phyloP scores from a whole-genome alignment of 352 stramenopile genomes.

The Phytophthora capsici region DNA sequence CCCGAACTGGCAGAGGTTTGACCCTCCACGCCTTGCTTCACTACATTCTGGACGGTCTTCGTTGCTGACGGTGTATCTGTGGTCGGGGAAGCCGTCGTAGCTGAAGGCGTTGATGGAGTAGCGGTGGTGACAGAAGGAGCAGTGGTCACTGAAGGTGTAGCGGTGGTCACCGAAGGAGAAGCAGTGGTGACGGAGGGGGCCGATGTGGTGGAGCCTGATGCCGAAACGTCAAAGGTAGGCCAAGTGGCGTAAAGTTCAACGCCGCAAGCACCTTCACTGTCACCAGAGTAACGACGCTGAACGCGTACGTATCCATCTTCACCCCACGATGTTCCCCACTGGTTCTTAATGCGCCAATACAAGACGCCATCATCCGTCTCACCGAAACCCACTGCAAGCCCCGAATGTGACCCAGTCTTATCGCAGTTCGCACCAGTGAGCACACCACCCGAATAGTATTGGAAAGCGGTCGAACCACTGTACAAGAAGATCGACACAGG shows the following conservation, averaged over 20 bases:
- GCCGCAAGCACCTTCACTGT: conserved; percentile 61
- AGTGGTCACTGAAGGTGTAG: conserved; percentile 11
- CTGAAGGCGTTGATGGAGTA: not conserved
- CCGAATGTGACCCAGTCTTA: conserved; percentile 63
- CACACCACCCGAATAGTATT: conserved; percentile 69
- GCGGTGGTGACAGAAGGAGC: conserved; percentile 16
- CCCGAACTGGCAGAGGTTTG: conserved; percentile 12
- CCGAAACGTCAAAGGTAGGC: conserved; percentile 49
- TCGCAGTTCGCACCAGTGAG: conserved; percentile 64
- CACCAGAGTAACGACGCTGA: conserved; percentile 51
- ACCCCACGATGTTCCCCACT: conserved; percentile 74
- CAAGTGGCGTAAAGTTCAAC: conserved; percentile 65
- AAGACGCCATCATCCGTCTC: conserved; percentile 48
- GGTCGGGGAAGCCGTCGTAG: not conserved
- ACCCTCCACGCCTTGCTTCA: conserved; percentile 3
- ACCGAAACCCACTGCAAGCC: conserved; percentile 67
- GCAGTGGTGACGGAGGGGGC: conserved; percentile 16
- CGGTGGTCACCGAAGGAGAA: conserved; percentile 11
- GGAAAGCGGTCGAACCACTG: conserved; percentile 64
- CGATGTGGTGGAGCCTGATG: conserved; percentile 8
- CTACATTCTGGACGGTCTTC: conserved; percentile 2
- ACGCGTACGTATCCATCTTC: conserved; percentile 75
- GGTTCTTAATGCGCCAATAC: conserved; percentile 79
- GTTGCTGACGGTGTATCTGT: conserved; percentile 23
- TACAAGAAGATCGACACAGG: conserved; percentile 71